Evolutionary conservation across 495 filamentous ascomycete species (phyloP).

Genomic region (Penicillium malachiteum): DNA sequence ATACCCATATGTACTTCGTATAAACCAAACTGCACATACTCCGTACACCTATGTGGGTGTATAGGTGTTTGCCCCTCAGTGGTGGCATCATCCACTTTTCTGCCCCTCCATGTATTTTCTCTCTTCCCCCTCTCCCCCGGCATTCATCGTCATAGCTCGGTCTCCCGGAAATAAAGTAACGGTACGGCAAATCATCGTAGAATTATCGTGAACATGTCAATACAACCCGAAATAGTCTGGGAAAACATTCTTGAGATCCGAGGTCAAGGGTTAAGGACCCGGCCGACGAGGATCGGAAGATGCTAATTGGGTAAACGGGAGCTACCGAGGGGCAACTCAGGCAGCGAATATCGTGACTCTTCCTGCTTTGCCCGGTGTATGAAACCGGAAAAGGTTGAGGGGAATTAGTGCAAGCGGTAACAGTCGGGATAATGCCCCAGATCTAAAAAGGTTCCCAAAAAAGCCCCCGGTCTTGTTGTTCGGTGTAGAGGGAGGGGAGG

Average conservation of each 20-base stretch:
- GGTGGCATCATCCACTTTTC: slow-evolving; percentile 16
- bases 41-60: not conserved
- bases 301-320: slow-evolving; percentile 38
- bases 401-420: slow-evolving; percentile 32
- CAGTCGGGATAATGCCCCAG: slow-evolving; percentile 27
- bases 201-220: slow-evolving; percentile 9
- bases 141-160: slow-evolving; percentile 3
- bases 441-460: no score
- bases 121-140: not conserved
- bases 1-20: not conserved
- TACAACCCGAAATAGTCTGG: slow-evolving; percentile 7
- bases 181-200: not conserved
- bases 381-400: slow-evolving; percentile 48
- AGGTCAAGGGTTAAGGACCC: slow-evolving; percentile 20
- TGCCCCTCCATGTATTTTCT: slow-evolving; percentile 1
- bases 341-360: slow-evolving; percentile 42
- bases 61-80: slow-evolving; percentile 18
- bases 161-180: not conserved
- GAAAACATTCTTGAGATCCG: slow-evolving; percentile 37
- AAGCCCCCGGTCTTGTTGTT: slow-evolving; percentile 25
- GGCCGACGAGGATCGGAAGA: slow-evolving; percentile 15
- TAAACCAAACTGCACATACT: not conserved
- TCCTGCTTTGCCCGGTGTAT: slow-evolving; percentile 54
- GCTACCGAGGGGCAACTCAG: slow-evolving; percentile 32
- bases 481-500: slow-evolving; percentile 27